phyloP scores from a whole-genome alignment of 306 rosid genomes.

The Benincasa hispida region DNA sequence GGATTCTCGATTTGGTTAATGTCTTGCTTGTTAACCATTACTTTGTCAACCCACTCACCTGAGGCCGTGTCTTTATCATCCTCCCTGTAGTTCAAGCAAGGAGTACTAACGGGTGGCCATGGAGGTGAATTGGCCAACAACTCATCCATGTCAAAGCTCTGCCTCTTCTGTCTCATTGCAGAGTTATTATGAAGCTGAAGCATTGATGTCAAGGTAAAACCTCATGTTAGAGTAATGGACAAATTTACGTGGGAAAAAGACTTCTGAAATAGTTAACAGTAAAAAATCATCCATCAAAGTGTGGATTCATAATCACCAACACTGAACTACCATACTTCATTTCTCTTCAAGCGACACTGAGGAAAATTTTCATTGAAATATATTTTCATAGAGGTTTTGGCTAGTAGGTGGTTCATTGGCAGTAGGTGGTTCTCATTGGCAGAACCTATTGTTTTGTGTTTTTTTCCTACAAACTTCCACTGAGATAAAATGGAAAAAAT shows the following conservation, averaged over 20 bases:
- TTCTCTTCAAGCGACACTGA: background rate
- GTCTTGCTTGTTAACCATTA: constrained; percentile 94
- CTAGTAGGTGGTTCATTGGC: background rate
- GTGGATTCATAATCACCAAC: background rate
- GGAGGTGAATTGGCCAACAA: constrained; percentile 66
- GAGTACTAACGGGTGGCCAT: constrained; percentile 72
- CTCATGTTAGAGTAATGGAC: background rate
- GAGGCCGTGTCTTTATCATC: constrained; percentile 61
- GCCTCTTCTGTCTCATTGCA: constrained; percentile 39
- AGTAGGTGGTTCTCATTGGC: background rate
- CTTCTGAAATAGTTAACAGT: background rate
- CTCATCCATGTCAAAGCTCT: constrained; percentile 81
- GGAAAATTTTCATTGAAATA: background rate
- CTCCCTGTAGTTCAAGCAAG: constrained; percentile 44
- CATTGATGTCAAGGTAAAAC: background rate
- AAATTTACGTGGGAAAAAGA: background rate
- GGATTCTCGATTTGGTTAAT: constrained; percentile 37
- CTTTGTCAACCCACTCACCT: constrained; percentile 94
- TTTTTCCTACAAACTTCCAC: too few species aligned
- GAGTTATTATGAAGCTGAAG: constrained; percentile 48
- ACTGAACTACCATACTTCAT: background rate
- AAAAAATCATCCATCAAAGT: background rate
- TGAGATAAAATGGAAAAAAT: background rate
- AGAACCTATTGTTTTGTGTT: background rate
- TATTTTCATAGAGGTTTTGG: background rate